Evolutionary conservation across 2,329 filamentous ascomycete species (phyloP), one percentile per base, ranked within the genome.

Genomic region (Claviceps arundinis): DNA sequence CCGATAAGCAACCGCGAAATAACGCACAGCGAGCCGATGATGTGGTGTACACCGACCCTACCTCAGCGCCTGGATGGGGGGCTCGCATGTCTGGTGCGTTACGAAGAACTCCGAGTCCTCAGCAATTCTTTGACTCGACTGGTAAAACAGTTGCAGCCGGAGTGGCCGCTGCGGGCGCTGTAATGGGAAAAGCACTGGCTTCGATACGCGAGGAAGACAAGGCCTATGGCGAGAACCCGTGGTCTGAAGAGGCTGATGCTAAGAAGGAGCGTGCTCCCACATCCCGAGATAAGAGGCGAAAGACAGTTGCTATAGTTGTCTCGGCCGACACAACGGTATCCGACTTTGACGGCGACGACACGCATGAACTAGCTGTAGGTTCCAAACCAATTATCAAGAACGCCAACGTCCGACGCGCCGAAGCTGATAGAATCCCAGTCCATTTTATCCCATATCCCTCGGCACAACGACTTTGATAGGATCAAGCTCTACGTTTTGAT

Each of bases 401-500:
- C 38, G 24, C 19, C 30, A 2, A 46, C 16, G 16, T 6, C 22
- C 14, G 42, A 4, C 2, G 22, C 22, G 9, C 13, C 49, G 57
- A 58, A 51, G 24, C 52, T 56, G 43, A 50, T 40, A 2, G 50
- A 30, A 42, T 56, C 17, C 59, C 47, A 90, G 86, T 89, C 86
- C 30, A 87, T 97, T 58, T 77, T 97, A 52, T 94, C 90, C 44
- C 86, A 95, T 65, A 86, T 97, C 48, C 88, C 89, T 40, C 80
- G 83, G 56, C 80, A 85, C 54, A 82, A 84, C 58, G 82, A 95
- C 65, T 80, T 84, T 56, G 79, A 81, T 47, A 81, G 75, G 56
- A 81, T 84, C 57, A 87, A 87, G 63, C 75, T 96, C 24, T 94
- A 95, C 62, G 78, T 97, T 53, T 76, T 97, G 58, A 91, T 97